Conservation (phyloP, 495 filamentous ascomycete species). For the Lasiosphaeriaceae sp. region DNA sequence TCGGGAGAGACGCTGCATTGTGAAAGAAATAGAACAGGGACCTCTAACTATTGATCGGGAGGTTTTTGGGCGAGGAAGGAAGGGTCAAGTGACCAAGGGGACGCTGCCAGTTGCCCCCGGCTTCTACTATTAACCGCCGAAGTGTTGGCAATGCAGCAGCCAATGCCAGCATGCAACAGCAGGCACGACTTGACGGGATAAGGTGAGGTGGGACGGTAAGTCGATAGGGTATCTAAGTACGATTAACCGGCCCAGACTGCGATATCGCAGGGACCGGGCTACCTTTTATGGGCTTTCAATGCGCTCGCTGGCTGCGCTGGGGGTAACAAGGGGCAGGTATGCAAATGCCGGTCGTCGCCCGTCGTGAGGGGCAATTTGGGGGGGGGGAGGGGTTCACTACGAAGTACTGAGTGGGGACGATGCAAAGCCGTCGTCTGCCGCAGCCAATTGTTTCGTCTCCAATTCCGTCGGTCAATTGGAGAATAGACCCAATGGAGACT, state of each 20-base stretch:
- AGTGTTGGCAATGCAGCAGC: neutral
- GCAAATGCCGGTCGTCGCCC: too few relatives aligned
- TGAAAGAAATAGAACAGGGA: neutral
- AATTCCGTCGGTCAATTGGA: slow-evolving; percentile 7
- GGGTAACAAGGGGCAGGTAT: too few relatives aligned
- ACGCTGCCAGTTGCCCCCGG: neutral
- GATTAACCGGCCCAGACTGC: too few relatives aligned
- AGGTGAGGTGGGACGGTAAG: neutral
- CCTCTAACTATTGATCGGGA: neutral
- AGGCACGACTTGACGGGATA: too few relatives aligned
- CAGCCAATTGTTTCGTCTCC: slow-evolving; percentile 6
- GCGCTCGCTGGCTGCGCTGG: too few relatives aligned
- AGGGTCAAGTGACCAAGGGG: neutral
- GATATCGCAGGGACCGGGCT: too few relatives aligned
- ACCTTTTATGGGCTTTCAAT: too few relatives aligned
- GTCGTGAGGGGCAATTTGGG: neutral
- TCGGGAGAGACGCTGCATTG: slow-evolving; percentile 42
- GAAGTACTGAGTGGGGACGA: neutral
- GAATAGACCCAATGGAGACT: neutral
- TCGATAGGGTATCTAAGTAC: too few relatives aligned
- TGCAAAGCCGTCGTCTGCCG: slow-evolving; percentile 21
- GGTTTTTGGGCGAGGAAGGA: neutral
- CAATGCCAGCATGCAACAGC: neutral
- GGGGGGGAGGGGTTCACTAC: neutral
- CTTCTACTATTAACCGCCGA: slow-evolving; percentile 10